A percentile compares a stretch with the other conserved stretches of the same genome.
Conservation (phyloP, 495 filamentous ascomycete species). For the Penicillium coprophilum region DNA sequence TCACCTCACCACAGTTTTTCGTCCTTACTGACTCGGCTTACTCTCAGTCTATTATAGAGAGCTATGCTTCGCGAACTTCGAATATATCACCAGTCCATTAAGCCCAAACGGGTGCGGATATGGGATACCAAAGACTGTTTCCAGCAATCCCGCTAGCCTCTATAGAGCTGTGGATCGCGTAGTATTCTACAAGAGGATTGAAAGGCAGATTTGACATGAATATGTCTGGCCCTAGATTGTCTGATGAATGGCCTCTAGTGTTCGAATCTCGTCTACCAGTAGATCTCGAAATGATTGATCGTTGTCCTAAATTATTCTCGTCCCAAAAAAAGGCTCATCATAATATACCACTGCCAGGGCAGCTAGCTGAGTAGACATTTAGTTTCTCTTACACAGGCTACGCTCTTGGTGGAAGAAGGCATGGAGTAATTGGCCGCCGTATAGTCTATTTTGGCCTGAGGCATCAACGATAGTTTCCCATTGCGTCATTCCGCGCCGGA, state of each 20-base stretch:
- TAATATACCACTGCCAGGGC: not conserved
- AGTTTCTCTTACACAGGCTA: not conserved
- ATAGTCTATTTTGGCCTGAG: constrained; percentile 18
- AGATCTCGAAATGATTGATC: not conserved
- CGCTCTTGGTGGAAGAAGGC: not conserved
- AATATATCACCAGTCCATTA: not conserved
- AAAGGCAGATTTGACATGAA: too few species aligned
- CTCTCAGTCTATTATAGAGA: not conserved
- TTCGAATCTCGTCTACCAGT: not conserved
- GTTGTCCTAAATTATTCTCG: not conserved
- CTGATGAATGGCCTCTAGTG: not conserved
- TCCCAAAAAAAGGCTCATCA: not conserved
- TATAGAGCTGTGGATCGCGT: too few species aligned
- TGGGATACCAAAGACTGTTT: too few species aligned
- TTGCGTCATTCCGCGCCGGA: constrained; percentile 25
- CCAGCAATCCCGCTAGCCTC: too few species aligned
- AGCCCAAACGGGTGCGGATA: not conserved
- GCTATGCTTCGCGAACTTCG: not conserved
- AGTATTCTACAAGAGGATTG: too few species aligned
- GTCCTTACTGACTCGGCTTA: not conserved
- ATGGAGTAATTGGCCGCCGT: not conserved
- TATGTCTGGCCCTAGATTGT: not conserved
- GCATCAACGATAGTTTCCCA: constrained; percentile 4
- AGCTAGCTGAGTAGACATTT: too few species aligned
- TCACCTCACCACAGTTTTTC: not conserved